phyloP scores from a whole-genome alignment of 768 basidiomycete genomes.

The Suillus spraguei region DNA sequence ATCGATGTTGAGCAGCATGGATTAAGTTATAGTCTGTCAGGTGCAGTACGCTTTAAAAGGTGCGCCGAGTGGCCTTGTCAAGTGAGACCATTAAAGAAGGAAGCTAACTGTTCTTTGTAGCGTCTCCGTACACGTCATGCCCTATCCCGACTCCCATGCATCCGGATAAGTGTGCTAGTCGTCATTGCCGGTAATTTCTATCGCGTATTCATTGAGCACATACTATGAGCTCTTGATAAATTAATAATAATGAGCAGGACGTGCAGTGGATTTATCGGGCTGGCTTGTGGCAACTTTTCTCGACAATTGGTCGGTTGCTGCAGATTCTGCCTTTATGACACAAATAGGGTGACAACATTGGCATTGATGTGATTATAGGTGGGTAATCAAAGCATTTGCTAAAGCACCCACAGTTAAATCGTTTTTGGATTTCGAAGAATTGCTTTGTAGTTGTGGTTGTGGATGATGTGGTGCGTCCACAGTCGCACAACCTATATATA shows the following conservation, averaged over 20 bases:
- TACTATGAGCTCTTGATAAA: neutral
- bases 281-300: neutral
- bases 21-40: neutral
- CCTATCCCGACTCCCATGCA: neutral
- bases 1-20: neutral
- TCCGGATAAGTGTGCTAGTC: neutral
- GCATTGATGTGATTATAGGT: neutral
- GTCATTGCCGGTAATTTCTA: neutral
- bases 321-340: neutral
- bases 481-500: neutral
- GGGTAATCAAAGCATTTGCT: neutral
- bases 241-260: neutral
- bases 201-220: no score
- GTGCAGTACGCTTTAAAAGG: neutral
- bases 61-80: neutral
- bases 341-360: neutral
- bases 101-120: neutral
- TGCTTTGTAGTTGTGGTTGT: constrained; percentile 1
- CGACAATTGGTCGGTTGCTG: neutral
- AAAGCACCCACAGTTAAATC: neutral
- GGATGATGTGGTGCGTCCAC: neutral
- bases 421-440: neutral
- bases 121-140: neutral
- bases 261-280: no score
- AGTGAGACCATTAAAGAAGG: neutral